phyloP scores from a whole-genome alignment of 176 grass and related monocot genomes.

The Leersia perrieri region DNA sequence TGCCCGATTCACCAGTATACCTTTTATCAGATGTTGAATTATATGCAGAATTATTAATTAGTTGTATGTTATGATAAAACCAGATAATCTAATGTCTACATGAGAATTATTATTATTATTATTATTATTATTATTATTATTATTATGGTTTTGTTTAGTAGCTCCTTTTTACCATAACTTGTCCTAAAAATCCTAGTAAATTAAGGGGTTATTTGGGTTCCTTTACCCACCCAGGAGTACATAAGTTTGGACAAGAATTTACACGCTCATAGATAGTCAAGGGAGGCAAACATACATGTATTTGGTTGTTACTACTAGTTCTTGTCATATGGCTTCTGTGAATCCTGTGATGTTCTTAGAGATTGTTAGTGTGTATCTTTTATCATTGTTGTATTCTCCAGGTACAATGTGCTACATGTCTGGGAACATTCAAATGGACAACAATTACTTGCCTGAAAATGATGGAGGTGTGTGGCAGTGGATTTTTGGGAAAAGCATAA shows the following conservation, averaged over 20 bases:
- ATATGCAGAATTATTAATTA: background rate
- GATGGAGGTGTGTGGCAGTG: conserved; percentile 91
- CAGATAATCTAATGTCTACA: background rate
- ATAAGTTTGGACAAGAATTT: background rate
- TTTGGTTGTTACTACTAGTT: background rate
- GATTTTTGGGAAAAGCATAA: conserved; percentile 86
- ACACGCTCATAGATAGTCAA: background rate
- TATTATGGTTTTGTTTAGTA: background rate
- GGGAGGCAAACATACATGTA: background rate
- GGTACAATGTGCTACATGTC: conserved; percentile 95
- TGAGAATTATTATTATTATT: background rate
- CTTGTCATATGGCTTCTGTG: background rate
- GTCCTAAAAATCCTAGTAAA: background rate
- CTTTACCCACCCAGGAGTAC: background rate
- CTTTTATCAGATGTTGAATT: background rate
- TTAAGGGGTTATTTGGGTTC: background rate
- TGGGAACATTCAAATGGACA: conserved; percentile 75
- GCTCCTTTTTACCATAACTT: background rate
- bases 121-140: background rate
- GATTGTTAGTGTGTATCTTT: background rate
- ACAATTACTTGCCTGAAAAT: conserved; percentile 80
- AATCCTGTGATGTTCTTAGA: background rate
- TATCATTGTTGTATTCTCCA: conserved; percentile 13
- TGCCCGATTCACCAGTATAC: background rate
- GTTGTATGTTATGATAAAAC: background rate